A percentile compares a stretch with the other conserved stretches of the same genome.
phyloP scores from a whole-genome alignment of 2,329 filamentous ascomycete genomes.

The Trematosphaeria pertusa region DNA sequence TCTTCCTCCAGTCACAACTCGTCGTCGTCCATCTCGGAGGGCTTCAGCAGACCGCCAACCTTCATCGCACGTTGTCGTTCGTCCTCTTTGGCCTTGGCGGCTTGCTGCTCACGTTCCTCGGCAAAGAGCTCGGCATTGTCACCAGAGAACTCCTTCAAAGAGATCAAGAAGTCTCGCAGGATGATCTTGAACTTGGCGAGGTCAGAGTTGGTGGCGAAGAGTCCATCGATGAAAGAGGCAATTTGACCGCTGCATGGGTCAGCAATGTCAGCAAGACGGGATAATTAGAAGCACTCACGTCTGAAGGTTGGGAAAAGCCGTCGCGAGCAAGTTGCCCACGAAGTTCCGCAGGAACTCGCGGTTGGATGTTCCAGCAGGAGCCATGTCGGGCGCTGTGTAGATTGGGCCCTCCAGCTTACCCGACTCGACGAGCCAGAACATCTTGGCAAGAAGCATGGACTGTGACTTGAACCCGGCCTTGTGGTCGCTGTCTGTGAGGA shows the following conservation, averaged over 20 bases:
- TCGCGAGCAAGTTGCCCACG: conserved; percentile 82
- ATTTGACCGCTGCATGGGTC: conserved; percentile 75
- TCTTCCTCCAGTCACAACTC: conserved; percentile 78
- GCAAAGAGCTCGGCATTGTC: conserved; percentile 94
- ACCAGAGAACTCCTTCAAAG: conserved; percentile 93
- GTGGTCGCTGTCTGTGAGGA: conserved; percentile 95
- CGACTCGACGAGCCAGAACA: conserved; percentile 93
- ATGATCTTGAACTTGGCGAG: conserved; percentile 95
- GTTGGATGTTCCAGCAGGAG: conserved; percentile 82
- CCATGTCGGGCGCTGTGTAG: conserved; percentile 79
- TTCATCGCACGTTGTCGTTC: conserved; percentile 93
- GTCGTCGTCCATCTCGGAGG: conserved; percentile 86
- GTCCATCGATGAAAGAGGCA: conserved; percentile 83
- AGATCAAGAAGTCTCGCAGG: conserved; percentile 95
- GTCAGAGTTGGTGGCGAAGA: conserved; percentile 88
- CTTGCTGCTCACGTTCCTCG: conserved; percentile 93
- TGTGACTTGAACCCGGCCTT: conserved; percentile 99
- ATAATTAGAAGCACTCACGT: conserved; percentile 64
- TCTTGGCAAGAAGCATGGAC: conserved; percentile 88
- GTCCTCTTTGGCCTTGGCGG: conserved; percentile 81
- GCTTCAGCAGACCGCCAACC: conserved; percentile 94
- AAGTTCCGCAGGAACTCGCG: conserved; percentile 90
- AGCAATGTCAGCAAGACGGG: conserved; percentile 13
- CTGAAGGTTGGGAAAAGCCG: conserved; percentile 92
- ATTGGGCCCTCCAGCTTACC: conserved; percentile 94